Evolutionary conservation across 2,329 filamentous ascomycete genomes (phyloP).

Genomic region (Graphilbum ipis-grandicollis): DNA sequence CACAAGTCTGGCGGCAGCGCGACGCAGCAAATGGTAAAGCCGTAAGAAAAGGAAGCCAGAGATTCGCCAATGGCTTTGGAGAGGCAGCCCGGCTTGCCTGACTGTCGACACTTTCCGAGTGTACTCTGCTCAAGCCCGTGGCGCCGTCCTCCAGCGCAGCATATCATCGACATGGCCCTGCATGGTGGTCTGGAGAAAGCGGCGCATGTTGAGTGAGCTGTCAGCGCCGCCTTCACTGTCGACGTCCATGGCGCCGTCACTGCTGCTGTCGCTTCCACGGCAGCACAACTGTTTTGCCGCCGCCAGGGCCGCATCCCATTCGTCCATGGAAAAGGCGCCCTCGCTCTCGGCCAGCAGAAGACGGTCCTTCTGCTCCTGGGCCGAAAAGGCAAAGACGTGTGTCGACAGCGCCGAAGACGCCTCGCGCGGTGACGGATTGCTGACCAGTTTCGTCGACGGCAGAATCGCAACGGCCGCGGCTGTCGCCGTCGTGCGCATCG

Average conservation of each 20-base stretch:
- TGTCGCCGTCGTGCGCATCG: conserved; percentile 55
- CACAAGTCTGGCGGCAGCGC: too few species aligned
- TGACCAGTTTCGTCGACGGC: conserved; percentile 33
- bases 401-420: conserved; percentile 48
- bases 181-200: conserved; percentile 44
- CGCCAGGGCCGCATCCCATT: conserved; percentile 57
- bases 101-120: too few species aligned
- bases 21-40: too few species aligned
- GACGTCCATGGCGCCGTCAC: conserved; percentile 22
- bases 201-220: conserved; percentile 34
- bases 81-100: too few species aligned
- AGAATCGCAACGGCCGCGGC: conserved; percentile 46
- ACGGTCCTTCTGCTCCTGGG: conserved; percentile 47
- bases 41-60: too few species aligned
- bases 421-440: conserved; percentile 46
- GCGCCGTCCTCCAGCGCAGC: conserved; percentile 34
- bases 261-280: conserved; percentile 7
- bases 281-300: conserved; percentile 50
- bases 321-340: conserved; percentile 55
- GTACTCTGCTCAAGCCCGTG: too few species aligned
- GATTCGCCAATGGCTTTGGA: too few species aligned
- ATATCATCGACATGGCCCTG: conserved; percentile 34
- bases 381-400: conserved; percentile 75
- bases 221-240: conserved; percentile 24
- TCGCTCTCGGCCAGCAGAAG: conserved; percentile 68